Evolutionary conservation across 2,329 filamentous ascomycete species (phyloP), one percentile per base, ranked within the genome.

Genomic region (Colletotrichum salicis): DNA sequence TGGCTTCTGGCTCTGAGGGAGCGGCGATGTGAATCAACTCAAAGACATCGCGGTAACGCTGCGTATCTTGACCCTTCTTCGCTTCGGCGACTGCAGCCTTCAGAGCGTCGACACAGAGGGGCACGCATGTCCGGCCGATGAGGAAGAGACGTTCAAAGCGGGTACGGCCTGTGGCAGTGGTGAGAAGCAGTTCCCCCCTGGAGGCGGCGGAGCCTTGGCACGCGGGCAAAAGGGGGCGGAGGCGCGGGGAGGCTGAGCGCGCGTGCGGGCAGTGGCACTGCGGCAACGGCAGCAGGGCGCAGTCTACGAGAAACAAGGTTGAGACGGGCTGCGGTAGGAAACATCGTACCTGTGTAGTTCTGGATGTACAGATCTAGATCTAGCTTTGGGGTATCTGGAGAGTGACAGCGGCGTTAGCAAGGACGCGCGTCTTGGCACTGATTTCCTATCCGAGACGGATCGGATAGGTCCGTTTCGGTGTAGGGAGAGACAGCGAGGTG

Each of bases 341-440:
- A 48, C n/a, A 6, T 75, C 84, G 57, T 83, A 95, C 95, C 94
- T 79, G 86, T 88, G 82, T 98, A 99, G 79, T 98, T 97, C 75
- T 92, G 88, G 61, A 97, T 93, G 82, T 98, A 98, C 48, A 93
- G 90, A 73, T 98, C 94, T 54, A 99, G 88, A 77, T 98, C 96
- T 76, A 98, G 92, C 79, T 96, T 97, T 11, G 96, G 95, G 7
- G 52, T 64, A 41, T 74, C 73, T 68, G 60, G 64, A 55, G 57
- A 54, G 72, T 65, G 62, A 61, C 60, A 61, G 45, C 37, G 31
- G 33, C 33, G 62, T 72, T 66, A 72, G 67, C 67, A 67, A 64
- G 41, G 64, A 64, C 64, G 70, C 69, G 69, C 64, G 71, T 73
- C 69, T 73, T 72, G 69, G 71, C 51, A 60, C n/a, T 35, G 52